Conservation (phyloP, 2,329 filamentous ascomycete genomes). For the Colletotrichum orchidophilum region DNA sequence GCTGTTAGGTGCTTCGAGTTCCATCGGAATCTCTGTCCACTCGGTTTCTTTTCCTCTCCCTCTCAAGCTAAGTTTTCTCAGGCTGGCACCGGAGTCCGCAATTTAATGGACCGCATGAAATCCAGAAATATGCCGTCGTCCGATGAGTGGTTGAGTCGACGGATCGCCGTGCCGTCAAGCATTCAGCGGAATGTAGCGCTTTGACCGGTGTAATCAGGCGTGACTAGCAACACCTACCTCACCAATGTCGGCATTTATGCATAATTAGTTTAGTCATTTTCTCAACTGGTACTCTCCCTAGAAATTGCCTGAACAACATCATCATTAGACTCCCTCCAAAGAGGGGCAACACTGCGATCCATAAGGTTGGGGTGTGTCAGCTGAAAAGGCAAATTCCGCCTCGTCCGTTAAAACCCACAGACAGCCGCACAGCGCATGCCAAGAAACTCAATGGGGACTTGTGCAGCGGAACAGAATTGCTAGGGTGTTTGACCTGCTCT, state of each 20-base stretch:
- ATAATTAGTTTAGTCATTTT: background rate
- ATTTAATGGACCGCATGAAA: background rate
- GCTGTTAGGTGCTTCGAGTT: background rate
- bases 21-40: background rate
- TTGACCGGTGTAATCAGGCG: background rate
- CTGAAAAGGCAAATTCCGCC: background rate
- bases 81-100: background rate
- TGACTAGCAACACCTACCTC: background rate
- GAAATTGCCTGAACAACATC: too few relatives aligned
- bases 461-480: background rate
- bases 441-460: background rate
- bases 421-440: conserved; percentile 14
- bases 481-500: background rate
- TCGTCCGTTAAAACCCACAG: background rate
- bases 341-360: background rate
- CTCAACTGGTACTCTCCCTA: too few relatives aligned
- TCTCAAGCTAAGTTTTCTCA: background rate
- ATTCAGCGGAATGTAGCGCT: background rate
- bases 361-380: background rate
- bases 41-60: background rate
- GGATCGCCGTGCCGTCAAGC: background rate
- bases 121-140: background rate
- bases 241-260: background rate
- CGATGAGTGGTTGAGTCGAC: background rate
- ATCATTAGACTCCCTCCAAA: background rate